Evolutionary conservation across 306 rosid species (phyloP).

Genomic region (Quercus gilva): DNA sequence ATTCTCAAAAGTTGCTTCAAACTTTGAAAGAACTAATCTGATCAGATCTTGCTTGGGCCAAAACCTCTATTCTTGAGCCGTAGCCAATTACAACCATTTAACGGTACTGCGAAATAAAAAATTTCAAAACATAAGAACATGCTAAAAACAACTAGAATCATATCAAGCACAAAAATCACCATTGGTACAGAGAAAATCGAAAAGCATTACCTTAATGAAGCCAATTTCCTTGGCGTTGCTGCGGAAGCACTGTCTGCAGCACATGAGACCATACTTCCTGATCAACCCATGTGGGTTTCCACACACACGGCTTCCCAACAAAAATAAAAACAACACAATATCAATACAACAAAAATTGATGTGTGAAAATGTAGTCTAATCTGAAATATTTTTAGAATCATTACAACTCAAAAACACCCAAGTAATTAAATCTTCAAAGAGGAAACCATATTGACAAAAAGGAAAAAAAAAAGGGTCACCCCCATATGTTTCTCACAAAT

Average conservation of each 20-base stretch:
- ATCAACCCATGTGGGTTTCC: slow-evolving; percentile 94
- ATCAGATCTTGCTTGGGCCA: slow-evolving; percentile 16
- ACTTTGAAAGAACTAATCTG: slow-evolving; percentile 1
- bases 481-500: no score
- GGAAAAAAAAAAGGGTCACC: no score
- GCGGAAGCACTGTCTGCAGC: slow-evolving; percentile 99
- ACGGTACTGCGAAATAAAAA: slow-evolving; percentile 64
- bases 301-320: slow-evolving; percentile 43
- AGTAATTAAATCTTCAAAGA: neutral
- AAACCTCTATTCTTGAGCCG: neutral
- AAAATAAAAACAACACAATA: neutral
- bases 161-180: neutral
- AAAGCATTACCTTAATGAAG: slow-evolving; percentile 65
- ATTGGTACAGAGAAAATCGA: no score
- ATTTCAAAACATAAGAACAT: neutral
- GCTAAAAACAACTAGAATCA: neutral
- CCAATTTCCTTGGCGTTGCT: slow-evolving; percentile 99
- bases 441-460: no score
- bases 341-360: no score
- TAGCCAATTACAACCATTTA: slow-evolving; percentile 18
- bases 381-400: neutral
- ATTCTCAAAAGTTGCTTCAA: slow-evolving; percentile 23
- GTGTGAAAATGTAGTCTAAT: no score
- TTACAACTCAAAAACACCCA: neutral
- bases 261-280: slow-evolving; percentile 93